Percentiles rank a stretch among this genome's conserved stretches.
Evolutionary conservation across 2,329 filamentous ascomycete genomes (phyloP).

Genomic region (Calonectria honghensis): DNA sequence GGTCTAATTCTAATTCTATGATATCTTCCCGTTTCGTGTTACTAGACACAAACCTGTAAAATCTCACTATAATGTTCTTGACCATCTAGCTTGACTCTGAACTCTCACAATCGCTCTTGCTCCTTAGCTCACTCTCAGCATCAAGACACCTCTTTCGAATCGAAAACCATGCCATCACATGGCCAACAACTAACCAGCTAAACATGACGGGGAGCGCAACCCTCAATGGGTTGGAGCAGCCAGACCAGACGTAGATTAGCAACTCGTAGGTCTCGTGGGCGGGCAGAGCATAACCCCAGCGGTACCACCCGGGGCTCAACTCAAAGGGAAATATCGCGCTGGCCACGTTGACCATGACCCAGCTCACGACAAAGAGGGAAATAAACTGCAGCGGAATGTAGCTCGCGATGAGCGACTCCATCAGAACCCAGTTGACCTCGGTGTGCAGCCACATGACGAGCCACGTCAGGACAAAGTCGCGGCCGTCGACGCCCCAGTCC

Average conservation of each 20-base stretch:
- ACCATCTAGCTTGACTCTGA: slow-evolving; percentile 23
- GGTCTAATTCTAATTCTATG: not conserved
- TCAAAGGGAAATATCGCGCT: slow-evolving; percentile 62
- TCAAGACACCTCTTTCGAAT: slow-evolving; percentile 52
- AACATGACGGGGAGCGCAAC: slow-evolving; percentile 65
- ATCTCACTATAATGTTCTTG: no score
- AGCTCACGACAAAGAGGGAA: slow-evolving; percentile 65
- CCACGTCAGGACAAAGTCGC: slow-evolving; percentile 53
- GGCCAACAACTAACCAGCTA: slow-evolving; percentile 59
- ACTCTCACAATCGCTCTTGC: slow-evolving; percentile 18
- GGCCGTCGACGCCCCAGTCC: slow-evolving; percentile 62
- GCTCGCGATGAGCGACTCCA: slow-evolving; percentile 59
- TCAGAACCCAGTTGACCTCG: slow-evolving; percentile 64
- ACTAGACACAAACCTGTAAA: not conserved
- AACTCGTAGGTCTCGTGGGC: slow-evolving; percentile 59
- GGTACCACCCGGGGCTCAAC: slow-evolving; percentile 62
- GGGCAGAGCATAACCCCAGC: slow-evolving; percentile 61
- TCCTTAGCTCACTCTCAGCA: slow-evolving; percentile 25
- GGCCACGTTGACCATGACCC: slow-evolving; percentile 64
- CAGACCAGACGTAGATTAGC: slow-evolving; percentile 64
- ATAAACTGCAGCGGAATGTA: slow-evolving; percentile 60
- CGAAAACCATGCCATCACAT: slow-evolving; percentile 50
- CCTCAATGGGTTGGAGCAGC: slow-evolving; percentile 62
- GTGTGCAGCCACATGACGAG: slow-evolving; percentile 62
- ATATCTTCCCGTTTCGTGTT: not conserved